Base-by-base conservation (phyloP, 192 early-diverging fungal genomes). In the Chytriomyces sp. region DNA sequence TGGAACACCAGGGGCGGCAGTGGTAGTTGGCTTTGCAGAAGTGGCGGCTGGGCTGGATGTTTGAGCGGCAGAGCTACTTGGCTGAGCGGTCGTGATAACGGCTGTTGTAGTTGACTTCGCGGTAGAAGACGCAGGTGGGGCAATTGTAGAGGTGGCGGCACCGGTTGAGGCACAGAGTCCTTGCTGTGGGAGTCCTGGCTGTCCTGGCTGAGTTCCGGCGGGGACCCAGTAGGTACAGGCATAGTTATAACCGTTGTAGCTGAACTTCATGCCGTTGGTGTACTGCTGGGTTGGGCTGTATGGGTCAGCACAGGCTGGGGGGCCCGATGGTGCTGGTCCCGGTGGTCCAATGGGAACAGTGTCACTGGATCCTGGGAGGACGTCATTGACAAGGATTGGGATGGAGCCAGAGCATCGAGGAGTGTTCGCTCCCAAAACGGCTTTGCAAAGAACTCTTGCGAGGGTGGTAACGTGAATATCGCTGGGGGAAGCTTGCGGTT, bases 211-310 rank as follows among this genome's bases (percentile, higher is more conserved):
- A 35, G 68, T 69, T 53, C 68, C 68, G 11, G 18, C 66, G 6
- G 13, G 11, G 7, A 53, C 20, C 49, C 50, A 69, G 49, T 53
- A 69, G 48, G 35, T 53, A 10, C 16, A 8, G 7, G n/a, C 7
- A 26, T 69, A 69, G 68, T 69, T 69, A 20, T 69, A 69, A 16
- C 68, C 68, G 8, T 69, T 11, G 68, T 69, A 69, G n/a, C 49
- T 53, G 18, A 50, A 10, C 23, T 11, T n/a, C n/a, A 20, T 47
- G n/a, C 23, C 48, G 20, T 46, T 18, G n/a, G 23, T 49, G 68
- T 69, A 69, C 53, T 69, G 68, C 2, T 11, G 24, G 0, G 47
- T 69, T 8, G 7, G 11, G 18, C 53, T 26, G 20, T 11, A 69
- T 28, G 49, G 68, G 20, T 46, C 18, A 28, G 23, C 23, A 57